Evolutionary conservation across 1,139 yeast genomes (phyloP), one percentile per base, ranked within the genome.

Genomic region (Yamadazyma sp.): DNA sequence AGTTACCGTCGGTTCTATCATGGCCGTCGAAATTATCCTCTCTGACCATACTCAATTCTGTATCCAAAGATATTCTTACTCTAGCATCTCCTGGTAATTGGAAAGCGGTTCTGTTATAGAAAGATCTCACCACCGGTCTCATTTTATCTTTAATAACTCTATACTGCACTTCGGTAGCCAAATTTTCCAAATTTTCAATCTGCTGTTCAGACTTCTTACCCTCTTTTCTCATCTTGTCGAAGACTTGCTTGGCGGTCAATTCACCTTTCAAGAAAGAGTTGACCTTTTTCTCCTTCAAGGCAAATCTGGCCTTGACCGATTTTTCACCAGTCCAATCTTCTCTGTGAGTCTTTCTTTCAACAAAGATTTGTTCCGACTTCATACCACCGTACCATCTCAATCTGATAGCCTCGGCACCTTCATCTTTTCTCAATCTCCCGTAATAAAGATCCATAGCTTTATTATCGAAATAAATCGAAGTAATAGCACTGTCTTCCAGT

Each of bases 261-360:
- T 79, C 81, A 51, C 98, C 98, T 37, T 68, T 68, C 67, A 91
- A 64, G 61, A 87, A 92, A 37, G 81, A 79, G 60, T 92, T 92
- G 39, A 91, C 92, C 56, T 88, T 79, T 62, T 86, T 87, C 61
- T 92, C 98, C 63, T 91, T 92, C 54, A 92, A 70, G 10, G 91
- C 82, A 66, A 92, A 92, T 61, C 98, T 79, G 3, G 98, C 98
- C 68, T 92, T 92, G 49, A 92, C 98, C 9, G 96, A 87, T 66
- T 91, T 91, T 64, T 92, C 98, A 55, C 98, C 98, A 2, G 98
- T 92, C 98, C 98, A 92, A 67, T 92, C 98, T 64, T 92, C 98
- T 64, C 98, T 80, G 60, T 92, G 98, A 11, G 98, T 92, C 64
- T 92, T 92, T 64, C 98, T 81, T 66, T 92, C 98, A 27, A 92